Conservation (phyloP, 768 basidiomycete genomes). For the Dictyophora rubrovolvata region DNA sequence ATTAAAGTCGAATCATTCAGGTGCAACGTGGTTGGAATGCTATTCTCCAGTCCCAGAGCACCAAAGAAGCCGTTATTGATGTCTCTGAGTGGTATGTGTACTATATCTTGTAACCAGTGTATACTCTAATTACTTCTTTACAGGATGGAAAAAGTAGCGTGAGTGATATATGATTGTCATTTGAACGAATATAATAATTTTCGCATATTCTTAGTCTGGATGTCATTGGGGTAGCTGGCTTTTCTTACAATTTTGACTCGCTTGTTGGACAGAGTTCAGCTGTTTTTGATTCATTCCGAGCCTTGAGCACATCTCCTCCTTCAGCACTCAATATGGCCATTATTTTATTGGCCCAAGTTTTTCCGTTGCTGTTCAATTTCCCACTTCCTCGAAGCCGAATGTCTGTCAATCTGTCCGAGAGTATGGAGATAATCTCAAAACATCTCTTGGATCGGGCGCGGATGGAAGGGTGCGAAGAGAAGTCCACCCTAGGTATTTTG, state of each 20-base stretch:
- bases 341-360: conserved; percentile 50
- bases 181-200: not conserved
- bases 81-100: conserved; percentile 7
- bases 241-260: conserved; percentile 46
- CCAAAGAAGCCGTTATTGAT: conserved; percentile 8
- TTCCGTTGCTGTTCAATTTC: conserved; percentile 43
- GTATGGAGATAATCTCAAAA: conserved; percentile 41
- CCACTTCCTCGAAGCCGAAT: conserved; percentile 49
- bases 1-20: not conserved
- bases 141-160: conserved; percentile 4
- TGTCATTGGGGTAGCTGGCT: conserved; percentile 48
- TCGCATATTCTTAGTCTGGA: conserved; percentile 25
- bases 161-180: not conserved
- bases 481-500: too few species aligned
- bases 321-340: conserved; percentile 44
- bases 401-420: conserved; percentile 43
- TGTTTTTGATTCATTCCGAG: conserved; percentile 43
- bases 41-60: conserved; percentile 1
- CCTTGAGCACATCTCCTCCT: conserved; percentile 32
- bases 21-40: conserved; percentile 7
- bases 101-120: not conserved
- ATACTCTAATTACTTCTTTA: not conserved
- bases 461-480: conserved; percentile 18
- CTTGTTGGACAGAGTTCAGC: conserved; percentile 37
- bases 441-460: conserved; percentile 31